phyloP scores from a whole-genome alignment of 2,329 filamentous ascomycete genomes.

The Zymoseptoria ardabiliae region DNA sequence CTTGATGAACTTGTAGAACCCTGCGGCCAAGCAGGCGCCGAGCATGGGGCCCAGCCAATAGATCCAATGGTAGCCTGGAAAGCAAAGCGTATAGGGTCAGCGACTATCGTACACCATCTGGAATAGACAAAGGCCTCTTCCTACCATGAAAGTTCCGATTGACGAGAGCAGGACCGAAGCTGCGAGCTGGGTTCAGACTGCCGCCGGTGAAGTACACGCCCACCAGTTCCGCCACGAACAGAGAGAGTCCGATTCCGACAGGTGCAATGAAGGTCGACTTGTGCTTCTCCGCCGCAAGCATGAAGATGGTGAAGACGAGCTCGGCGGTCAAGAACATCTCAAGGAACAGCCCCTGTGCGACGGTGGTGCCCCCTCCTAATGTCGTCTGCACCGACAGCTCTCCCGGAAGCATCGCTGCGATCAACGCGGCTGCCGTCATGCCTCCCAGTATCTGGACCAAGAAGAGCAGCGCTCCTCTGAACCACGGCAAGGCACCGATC shows the following conservation, averaged over 20 bases:
- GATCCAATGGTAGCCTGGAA: neutral
- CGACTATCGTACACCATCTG: neutral
- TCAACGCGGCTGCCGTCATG: constrained; percentile 27
- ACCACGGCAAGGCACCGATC: constrained; percentile 19
- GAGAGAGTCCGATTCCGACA: constrained; percentile 22
- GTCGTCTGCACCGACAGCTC: constrained; percentile 24
- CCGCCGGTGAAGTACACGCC: constrained; percentile 29
- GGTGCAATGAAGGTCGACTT: constrained; percentile 28
- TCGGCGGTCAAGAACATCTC: constrained; percentile 30
- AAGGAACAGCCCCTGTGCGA: constrained; percentile 28
- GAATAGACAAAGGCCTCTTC: constrained; percentile 23
- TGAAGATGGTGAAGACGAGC: constrained; percentile 29
- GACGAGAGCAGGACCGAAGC: constrained; percentile 28
- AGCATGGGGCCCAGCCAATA: constrained; percentile 25
- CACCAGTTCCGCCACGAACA: constrained; percentile 20
- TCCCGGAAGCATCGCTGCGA: constrained; percentile 25
- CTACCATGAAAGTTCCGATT: constrained; percentile 23
- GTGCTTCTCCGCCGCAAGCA: constrained; percentile 31
- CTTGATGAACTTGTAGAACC: constrained; percentile 30
- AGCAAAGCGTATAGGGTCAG: neutral
- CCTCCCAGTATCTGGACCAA: constrained; percentile 25
- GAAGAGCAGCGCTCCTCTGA: constrained; percentile 24
- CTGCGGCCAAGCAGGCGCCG: constrained; percentile 24
- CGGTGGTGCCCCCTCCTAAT: constrained; percentile 21
- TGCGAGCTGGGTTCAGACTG: constrained; percentile 29